Evolutionary conservation across 164 flowering plant species (phyloP).

Genomic region (Sextonia rubra): DNA sequence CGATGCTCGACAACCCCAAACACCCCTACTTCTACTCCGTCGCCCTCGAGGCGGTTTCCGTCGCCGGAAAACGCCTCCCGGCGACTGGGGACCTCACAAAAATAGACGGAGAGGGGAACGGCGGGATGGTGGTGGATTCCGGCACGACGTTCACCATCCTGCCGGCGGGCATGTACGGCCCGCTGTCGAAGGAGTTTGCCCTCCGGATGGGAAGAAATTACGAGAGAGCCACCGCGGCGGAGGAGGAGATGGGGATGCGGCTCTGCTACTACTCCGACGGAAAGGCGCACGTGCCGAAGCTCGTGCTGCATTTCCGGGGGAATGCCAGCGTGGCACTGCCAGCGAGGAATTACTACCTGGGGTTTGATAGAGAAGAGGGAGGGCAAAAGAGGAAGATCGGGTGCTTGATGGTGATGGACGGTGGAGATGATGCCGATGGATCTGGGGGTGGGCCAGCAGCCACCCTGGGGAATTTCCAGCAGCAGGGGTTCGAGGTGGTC

Average conservation of each 20-base stretch:
- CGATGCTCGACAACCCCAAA: slow-evolving; percentile 71
- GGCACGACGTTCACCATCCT: slow-evolving; percentile 92
- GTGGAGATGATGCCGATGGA: slow-evolving; percentile 51
- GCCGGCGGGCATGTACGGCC: slow-evolving; percentile 41
- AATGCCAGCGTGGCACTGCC: slow-evolving; percentile 73
- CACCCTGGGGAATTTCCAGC: slow-evolving; percentile 80
- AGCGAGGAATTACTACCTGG: slow-evolving; percentile 61
- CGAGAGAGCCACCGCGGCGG: slow-evolving; percentile 45
- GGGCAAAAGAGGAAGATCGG: slow-evolving; percentile 48
- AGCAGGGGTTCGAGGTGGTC: slow-evolving; percentile 94
- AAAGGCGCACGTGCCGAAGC: slow-evolving; percentile 33
- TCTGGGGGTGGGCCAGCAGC: slow-evolving; percentile 75
- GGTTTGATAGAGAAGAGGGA: slow-evolving; percentile 34
- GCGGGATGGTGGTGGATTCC: slow-evolving; percentile 92
- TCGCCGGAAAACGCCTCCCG: slow-evolving; percentile 44
- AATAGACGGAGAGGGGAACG: slow-evolving; percentile 54
- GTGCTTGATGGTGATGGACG: slow-evolving; percentile 87
- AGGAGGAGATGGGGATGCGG: slow-evolving; percentile 59
- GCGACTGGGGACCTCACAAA: slow-evolving; percentile 42
- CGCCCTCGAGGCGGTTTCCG: slow-evolving; percentile 61
- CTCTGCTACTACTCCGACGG: slow-evolving; percentile 55
- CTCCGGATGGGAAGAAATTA: slow-evolving; percentile 34
- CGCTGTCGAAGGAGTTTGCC: slow-evolving; percentile 52
- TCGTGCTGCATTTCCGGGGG: slow-evolving; percentile 63
- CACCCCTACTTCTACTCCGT: slow-evolving; percentile 80